Conservation (phyloP, 2,329 filamentous ascomycete species). For the Colletotrichum brevisporum region DNA sequence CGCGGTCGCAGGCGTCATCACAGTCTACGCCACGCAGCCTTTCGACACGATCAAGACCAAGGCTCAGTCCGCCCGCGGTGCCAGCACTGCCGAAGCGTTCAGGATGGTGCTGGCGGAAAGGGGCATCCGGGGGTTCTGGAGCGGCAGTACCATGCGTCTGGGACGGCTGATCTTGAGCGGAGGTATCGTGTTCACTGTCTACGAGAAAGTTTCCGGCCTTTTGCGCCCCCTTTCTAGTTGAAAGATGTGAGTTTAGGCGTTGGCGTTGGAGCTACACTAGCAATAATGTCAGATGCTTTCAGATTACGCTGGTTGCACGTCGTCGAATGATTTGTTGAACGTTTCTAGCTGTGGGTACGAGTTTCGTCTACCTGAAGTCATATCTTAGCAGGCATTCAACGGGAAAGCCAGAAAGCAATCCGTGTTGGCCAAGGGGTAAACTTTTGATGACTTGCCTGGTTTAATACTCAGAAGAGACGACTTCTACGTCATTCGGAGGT, state of each 20-base stretch:
- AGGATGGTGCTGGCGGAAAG: slow-evolving; percentile 67
- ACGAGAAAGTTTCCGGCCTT: slow-evolving; percentile 68
- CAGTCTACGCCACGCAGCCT: slow-evolving; percentile 71
- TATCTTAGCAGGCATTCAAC: too few relatives aligned
- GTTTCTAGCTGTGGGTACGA: too few relatives aligned
- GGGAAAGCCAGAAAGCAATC: too few relatives aligned
- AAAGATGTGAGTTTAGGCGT: background rate
- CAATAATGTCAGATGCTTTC: too few relatives aligned
- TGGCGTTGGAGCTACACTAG: too few relatives aligned
- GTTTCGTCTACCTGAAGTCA: too few relatives aligned
- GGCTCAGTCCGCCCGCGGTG: slow-evolving; percentile 71
- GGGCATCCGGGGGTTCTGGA: slow-evolving; percentile 75
- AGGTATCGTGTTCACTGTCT: slow-evolving; percentile 76
- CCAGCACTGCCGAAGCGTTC: slow-evolving; percentile 70
- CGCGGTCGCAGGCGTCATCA: slow-evolving; percentile 71
- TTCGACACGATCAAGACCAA: slow-evolving; percentile 77
- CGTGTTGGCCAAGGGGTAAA: too few relatives aligned
- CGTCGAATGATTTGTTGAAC: too few relatives aligned
- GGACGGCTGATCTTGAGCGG: slow-evolving; percentile 75
- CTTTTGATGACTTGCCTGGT: too few relatives aligned
- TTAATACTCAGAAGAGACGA: too few relatives aligned
- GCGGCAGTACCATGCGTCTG: slow-evolving; percentile 77
- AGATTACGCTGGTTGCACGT: too few relatives aligned
- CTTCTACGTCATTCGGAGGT: too few relatives aligned
- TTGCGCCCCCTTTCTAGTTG: slow-evolving; percentile 45